Base-by-base conservation (phyloP, 352 stramenopile genomes). In the Peronospora tabacina region DNA sequence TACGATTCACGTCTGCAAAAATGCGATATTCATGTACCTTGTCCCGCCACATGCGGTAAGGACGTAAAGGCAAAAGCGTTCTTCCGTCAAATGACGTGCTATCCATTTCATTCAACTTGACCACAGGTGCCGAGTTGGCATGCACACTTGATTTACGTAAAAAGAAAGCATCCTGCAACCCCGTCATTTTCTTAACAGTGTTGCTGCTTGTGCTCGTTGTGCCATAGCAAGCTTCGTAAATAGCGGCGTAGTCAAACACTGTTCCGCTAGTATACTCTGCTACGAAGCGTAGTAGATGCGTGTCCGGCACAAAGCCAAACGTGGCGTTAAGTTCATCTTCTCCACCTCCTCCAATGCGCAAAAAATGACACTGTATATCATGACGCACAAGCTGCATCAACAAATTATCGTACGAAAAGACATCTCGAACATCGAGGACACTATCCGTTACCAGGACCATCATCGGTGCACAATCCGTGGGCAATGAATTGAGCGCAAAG, bases 1-100 rank as follows among this genome's bases (percentile, higher is more conserved):
- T 89, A 24, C 81, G 79, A 53, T 85, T 70, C 12, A 90, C 74
- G 17, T 87, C 75, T 2, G 80, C 77, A 40, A 87, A 73, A 38
- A 94, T 92, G 6, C 81, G 77, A 55, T 92, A 94, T 50, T 94
- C 83, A 44, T 92, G 82, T 16, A 94, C 75, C 16, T 92, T 92
- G 58, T 94, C 71, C 20, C 83, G 83, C 74, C 82, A 94, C 72
- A 94, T 75, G 1, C 79, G 77, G 48, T 92, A 91, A 3, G 83
- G 82, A 30, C 75, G 77, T 32, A 92, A 54, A 7, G 81, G 72
- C 29, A 86, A 51, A 22, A 87, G 59, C 8, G 73, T 85, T 10
- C 39, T 58, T 5, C 70, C 70, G 39, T 90, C 78, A 46, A 85
- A 90, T 13, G 76, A 84, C 15, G 77, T 79, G 46, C 68, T 87